These are phyloP conservation scores for Isatis lusitanica DNA, from an alignment of 441 rosid genomes.

Conservation along the genomic window DNA sequence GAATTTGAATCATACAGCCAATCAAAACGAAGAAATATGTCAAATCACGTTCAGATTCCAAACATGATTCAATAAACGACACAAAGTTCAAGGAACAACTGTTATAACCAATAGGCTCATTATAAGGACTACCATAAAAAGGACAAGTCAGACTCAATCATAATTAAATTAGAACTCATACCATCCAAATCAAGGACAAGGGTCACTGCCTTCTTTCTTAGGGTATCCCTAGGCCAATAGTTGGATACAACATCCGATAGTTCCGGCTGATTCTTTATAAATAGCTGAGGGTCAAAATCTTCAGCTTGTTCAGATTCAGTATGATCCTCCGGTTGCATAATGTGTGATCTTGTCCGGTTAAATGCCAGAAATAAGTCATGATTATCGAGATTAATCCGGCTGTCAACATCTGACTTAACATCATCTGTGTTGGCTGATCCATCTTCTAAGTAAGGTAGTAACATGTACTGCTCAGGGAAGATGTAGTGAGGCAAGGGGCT, in stretches of 20 bases:
- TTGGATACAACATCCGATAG: constrained; percentile 74
- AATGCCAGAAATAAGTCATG: constrained; percentile 62
- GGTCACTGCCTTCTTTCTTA: constrained; percentile 61
- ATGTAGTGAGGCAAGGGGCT: constrained; percentile 63
- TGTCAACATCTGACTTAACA: constrained; percentile 50
- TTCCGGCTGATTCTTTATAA: constrained; percentile 79
- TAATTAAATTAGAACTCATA: constrained; percentile 38
- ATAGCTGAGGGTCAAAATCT: constrained; percentile 79
- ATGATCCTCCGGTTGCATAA: constrained; percentile 49
- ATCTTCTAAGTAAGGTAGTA: constrained; percentile 81
- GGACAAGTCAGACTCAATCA: not conserved
- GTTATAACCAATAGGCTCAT: not conserved
- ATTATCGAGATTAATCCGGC: constrained; percentile 42
- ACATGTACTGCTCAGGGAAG: constrained; percentile 69
- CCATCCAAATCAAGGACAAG: constrained; percentile 97
- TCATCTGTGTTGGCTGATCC: constrained; percentile 46
- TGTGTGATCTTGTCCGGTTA: constrained; percentile 57
- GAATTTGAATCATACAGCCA: not conserved
- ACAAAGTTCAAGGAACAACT: not conserved
- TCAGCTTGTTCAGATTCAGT: constrained; percentile 59
- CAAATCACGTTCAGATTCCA: not conserved
- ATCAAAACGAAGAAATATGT: not conserved
- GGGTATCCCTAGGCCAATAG: constrained; percentile 55
- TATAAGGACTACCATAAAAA: not conserved
- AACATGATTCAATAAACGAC: not conserved